Conservation (phyloP, 2,329 filamentous ascomycete species). For the Fusarium subglutinans region DNA sequence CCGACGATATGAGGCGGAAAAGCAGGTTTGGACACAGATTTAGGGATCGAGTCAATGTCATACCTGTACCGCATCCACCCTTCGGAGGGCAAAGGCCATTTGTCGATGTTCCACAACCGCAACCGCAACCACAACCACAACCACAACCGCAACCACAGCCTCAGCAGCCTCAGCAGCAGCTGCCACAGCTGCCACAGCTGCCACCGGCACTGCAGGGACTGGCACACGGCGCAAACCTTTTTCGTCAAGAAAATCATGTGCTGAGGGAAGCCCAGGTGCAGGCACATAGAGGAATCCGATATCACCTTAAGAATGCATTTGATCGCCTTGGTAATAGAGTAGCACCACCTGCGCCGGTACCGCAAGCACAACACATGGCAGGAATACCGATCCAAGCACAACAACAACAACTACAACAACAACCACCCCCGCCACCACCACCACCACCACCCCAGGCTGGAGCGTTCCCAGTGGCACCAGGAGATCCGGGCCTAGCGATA, state of each 20-base stretch:
- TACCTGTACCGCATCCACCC: neutral
- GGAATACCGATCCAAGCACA: neutral
- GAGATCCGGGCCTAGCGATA: neutral
- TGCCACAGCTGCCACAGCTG: neutral
- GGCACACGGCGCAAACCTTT: neutral
- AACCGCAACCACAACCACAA: neutral
- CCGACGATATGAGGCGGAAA: conserved; percentile 51
- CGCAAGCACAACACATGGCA: neutral
- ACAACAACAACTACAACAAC: neutral
- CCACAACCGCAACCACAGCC: neutral
- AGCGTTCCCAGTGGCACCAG: neutral
- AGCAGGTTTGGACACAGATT: neutral
- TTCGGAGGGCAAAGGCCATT: neutral
- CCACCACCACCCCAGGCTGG: neutral
- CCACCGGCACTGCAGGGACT: neutral
- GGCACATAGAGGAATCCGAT: neutral
- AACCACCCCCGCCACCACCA: too few relatives aligned
- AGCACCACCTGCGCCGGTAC: neutral
- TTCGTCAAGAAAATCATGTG: neutral
- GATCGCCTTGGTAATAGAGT: neutral
- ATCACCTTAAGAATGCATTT: neutral
- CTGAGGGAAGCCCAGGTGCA: neutral
- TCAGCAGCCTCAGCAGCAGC: neutral
- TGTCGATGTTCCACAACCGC: neutral
- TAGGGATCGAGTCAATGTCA: neutral